Conservation (phyloP, 2,329 filamentous ascomycete genomes). For the Fusarium acutatum region DNA sequence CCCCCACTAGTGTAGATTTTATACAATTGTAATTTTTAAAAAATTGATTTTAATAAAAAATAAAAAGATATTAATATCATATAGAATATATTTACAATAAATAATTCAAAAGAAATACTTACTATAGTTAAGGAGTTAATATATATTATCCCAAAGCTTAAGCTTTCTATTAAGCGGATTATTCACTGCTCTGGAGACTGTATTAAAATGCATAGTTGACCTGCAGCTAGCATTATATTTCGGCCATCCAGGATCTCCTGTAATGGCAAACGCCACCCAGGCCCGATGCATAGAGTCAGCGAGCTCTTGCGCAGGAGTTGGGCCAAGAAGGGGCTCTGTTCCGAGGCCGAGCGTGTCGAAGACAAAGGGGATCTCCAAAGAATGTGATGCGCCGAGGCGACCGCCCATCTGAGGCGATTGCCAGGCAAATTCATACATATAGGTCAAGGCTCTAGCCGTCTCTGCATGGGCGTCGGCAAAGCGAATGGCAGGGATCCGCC, state of each 20-base stretch:
- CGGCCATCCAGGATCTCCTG: neutral
- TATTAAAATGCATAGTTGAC: neutral
- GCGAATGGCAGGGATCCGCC: neutral
- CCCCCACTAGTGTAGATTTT: too few species aligned
- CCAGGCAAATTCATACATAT: neutral
- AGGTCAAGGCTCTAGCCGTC: neutral
- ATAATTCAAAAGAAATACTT: too few species aligned
- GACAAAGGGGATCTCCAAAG: neutral
- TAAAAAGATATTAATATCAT: too few species aligned
- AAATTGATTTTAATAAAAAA: too few species aligned
- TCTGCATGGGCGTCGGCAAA: neutral
- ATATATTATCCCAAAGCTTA: neutral
- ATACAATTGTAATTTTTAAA: too few species aligned
- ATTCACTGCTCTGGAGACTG: fast-evolving
- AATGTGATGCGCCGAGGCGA: neutral
- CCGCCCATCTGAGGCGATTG: neutral
- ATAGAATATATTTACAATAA: too few species aligned
- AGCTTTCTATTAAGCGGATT: neutral
- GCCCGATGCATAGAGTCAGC: neutral
- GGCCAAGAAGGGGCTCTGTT: neutral
- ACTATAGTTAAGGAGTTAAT: too few species aligned
- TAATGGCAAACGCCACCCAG: neutral
- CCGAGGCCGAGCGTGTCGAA: neutral
- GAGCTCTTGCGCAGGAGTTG: fast-evolving
- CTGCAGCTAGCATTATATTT: neutral